phyloP scores from a whole-genome alignment of 805 yeast genomes.

The Suhomyces pyralidae region DNA sequence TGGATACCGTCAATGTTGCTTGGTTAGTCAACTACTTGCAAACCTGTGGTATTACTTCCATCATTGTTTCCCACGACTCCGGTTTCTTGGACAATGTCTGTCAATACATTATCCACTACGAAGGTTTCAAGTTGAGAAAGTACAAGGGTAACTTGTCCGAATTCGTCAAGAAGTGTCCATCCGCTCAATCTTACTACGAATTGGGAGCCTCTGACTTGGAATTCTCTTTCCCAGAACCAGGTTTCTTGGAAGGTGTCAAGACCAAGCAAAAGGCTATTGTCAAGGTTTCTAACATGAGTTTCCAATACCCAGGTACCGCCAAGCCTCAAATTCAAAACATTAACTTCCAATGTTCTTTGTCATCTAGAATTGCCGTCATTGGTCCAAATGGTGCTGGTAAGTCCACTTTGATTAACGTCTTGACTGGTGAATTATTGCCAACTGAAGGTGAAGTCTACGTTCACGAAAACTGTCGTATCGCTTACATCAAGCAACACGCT shows the following conservation, averaged over 20 bases:
- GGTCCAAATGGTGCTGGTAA: slow-evolving; percentile 99
- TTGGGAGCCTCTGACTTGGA: slow-evolving; percentile 97
- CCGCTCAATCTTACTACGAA: slow-evolving; percentile 98
- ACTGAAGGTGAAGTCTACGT: slow-evolving; percentile 98
- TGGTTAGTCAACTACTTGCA: slow-evolving; percentile 99
- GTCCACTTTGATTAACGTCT: slow-evolving; percentile 96
- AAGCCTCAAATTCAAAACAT: slow-evolving; percentile 92
- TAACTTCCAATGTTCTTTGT: slow-evolving; percentile 97
- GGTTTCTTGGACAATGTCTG: slow-evolving; percentile 98
- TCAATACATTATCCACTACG: slow-evolving; percentile 99
- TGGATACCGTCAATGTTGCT: slow-evolving; percentile 99
- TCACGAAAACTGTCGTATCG: slow-evolving; percentile 99
- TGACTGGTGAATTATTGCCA: slow-evolving; percentile 99
- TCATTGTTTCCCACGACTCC: slow-evolving; percentile 98
- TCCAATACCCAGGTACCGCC: slow-evolving; percentile 99
- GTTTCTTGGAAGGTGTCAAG: slow-evolving; percentile 99
- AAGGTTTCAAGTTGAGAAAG: slow-evolving; percentile 99
- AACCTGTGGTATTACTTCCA: slow-evolving; percentile 98
- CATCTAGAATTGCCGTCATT: slow-evolving; percentile 99
- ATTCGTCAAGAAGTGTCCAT: slow-evolving; percentile 97
- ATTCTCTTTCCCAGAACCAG: slow-evolving; percentile 99
- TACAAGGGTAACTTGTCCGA: slow-evolving; percentile 99
- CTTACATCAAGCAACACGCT: slow-evolving; percentile 99
- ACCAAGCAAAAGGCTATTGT: slow-evolving; percentile 99
- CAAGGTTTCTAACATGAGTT: slow-evolving; percentile 93